A percentile compares a stretch with the other conserved stretches of the same genome.
These are phyloP conservation scores for Termitomyces heimii DNA, from an alignment of 768 basidiomycete genomes.

Conservation along the genomic window DNA sequence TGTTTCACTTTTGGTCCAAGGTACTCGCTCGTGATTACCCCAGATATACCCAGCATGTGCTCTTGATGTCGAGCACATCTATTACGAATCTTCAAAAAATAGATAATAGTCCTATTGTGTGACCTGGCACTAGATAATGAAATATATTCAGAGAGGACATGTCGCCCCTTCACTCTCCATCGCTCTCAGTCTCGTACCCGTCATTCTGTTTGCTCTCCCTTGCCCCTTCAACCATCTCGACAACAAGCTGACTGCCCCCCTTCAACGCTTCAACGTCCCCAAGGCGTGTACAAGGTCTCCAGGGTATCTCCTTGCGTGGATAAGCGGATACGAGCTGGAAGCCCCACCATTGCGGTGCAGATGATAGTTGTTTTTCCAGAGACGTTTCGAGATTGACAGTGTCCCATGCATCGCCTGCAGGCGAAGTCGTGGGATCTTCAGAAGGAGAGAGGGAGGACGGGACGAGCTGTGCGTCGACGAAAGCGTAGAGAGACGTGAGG, in stretches of 20 bases:
- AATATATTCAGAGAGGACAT: background rate
- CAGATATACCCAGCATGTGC: too few species aligned
- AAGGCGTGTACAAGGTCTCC: conserved; percentile 33
- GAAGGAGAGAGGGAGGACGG: conserved; percentile 30
- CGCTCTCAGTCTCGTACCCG: conserved; percentile 1
- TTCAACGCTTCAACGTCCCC: conserved; percentile 42
- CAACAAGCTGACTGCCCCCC: conserved; percentile 34
- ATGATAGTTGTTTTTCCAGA: conserved; percentile 19
- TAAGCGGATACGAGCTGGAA: conserved; percentile 68
- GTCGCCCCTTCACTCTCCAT: background rate
- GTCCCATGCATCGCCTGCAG: conserved; percentile 29
- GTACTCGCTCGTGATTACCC: background rate
- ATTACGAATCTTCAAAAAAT: background rate
- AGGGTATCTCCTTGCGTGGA: conserved; percentile 60
- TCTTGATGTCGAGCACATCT: background rate
- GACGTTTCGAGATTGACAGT: conserved; percentile 29
- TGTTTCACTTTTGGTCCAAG: too few species aligned
- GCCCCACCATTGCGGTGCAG: conserved; percentile 53
- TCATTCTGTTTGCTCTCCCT: conserved; percentile 1
- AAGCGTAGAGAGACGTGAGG: conserved; percentile 64
- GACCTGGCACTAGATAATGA: background rate
- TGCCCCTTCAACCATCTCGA: background rate
- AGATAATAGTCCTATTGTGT: background rate
- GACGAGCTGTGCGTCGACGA: conserved; percentile 59
- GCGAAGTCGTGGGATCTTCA: conserved; percentile 37